Evolutionary conservation across 257 asterid genomes (phyloP), one percentile per base, ranked within the genome.

Genomic region (Ligustrum vulgare): DNA sequence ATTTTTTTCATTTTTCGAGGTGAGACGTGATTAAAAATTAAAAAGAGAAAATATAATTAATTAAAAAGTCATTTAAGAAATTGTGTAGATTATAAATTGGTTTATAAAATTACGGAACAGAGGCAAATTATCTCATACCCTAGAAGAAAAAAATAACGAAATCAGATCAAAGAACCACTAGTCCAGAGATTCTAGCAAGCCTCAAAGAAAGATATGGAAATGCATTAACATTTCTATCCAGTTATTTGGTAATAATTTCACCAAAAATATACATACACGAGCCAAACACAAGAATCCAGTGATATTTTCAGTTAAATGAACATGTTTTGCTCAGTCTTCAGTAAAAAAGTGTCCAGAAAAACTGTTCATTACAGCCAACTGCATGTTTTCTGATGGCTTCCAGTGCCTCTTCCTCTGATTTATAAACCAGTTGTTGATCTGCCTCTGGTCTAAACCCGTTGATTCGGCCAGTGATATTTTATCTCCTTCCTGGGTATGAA

Each of bases 391-490:
- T 35, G 97, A 92, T 16, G 98, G 97, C 49, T 89, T 94, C 98
- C 98, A 94, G 72, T 94, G 98, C 66, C 98, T 74, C 84, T 94
- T 94, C 89, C 98, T 86, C 70, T 94, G 98, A 77, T 94, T 94
- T 56, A 94, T 94, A 84, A 94, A 94, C 98, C 98, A 94, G 71
- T 94, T 94, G 88, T 94, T 94, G 43, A 94, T 94, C 84, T 94
- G 98, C 83, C 90, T 94, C 83, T 89, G 98, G 72, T 94, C 97
- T 7, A 94, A 86, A 63, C 97, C 98, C 23, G 98, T 92, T 51
- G 84, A 70, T 76, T 91, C 98, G 0, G 98, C 98, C 75, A 94
- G 74, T 4, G 85, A 83, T 0, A 79, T 81, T 63, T 94, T 94
- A 86, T 94, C 98, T 0, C 85, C 91, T 70, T 94, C 98, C 98